Base-by-base conservation (phyloP, 306 rosid species). In the Vigna unguiculata region DNA sequence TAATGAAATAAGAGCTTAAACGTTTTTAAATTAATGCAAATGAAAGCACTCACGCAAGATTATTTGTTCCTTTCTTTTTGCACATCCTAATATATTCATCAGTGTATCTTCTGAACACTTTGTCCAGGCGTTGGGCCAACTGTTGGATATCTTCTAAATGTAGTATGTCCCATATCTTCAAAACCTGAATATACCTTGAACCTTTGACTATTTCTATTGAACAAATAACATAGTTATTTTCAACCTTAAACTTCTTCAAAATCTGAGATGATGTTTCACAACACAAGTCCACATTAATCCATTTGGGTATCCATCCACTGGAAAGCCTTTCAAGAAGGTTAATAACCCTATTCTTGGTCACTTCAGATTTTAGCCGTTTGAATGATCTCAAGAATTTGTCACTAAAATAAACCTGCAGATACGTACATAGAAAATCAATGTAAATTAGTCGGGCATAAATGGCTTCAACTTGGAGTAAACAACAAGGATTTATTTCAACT, bases 151-250 rank as follows among this genome's bases (percentile, higher is more conserved):
- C 88, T 32, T 92, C 96, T 5, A 62, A 36, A 28, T 81, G 79
- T 47, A 88, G 40, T 6, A 91, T 15, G 20, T 91, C 91, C 97
- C 97, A 91, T 9, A 91, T 68, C 70, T 82, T 91, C 69, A 91
- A 49, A 48, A 88, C 81, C 84, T 90, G 97, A 40, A 9, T 9
- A 59, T 85, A 79, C 0, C 25, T n/a, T 1, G 52, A 53, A 20
- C 60, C 38, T 80, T 85, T 90, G 51, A 32, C 72, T 8, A 91
- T 81, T 48, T 91, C 96, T 3, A 59, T 53, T 46, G 93, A 78
- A 47, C 91, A 79, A 12, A 92, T 59, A 9, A 92, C 62, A 40
- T 73, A 90, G 11, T 61, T 38, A 0, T 54, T 55, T 80, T 73
- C 90, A 16, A 90, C 89, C 85, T 85, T 90, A 64, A 78, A 84